Evolutionary conservation across 1,284 basidiomycete species (phyloP).

Genomic region (Ceratobasidium sp.): DNA sequence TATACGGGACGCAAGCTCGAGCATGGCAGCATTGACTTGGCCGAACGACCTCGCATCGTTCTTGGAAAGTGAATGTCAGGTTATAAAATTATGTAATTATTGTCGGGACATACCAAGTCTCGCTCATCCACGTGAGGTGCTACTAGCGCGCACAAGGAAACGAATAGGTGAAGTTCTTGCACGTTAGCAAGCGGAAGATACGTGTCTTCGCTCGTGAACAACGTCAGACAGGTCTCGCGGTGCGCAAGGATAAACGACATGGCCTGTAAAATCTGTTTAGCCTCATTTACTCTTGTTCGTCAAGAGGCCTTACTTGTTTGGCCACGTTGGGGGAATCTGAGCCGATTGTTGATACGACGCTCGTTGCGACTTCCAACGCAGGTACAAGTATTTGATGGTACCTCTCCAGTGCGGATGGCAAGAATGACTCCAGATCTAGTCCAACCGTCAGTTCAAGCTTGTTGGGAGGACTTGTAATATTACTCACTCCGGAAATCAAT

Average conservation of each 20-base stretch:
- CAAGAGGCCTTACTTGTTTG: constrained; percentile 67
- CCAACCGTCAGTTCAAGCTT: constrained; percentile 24
- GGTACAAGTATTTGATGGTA: constrained; percentile 92
- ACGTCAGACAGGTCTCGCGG: constrained; percentile 81
- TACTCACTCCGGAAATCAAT: constrained; percentile 82
- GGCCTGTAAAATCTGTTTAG: constrained; percentile 62
- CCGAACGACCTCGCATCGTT: constrained; percentile 66
- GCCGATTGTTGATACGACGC: constrained; percentile 76
- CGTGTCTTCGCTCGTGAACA: constrained; percentile 79
- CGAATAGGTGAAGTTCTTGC: constrained; percentile 81
- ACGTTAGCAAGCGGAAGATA: constrained; percentile 74
- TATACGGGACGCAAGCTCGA: constrained; percentile 80
- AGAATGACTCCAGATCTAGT: constrained; percentile 84
- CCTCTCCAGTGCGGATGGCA: constrained; percentile 87
- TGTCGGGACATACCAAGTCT: constrained; percentile 73
- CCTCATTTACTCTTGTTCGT: neutral
- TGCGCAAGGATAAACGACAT: constrained; percentile 83
- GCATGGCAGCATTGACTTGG: constrained; percentile 83
- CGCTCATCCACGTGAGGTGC: constrained; percentile 78
- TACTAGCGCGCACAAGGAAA: constrained; percentile 75
- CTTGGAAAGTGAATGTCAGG: constrained; percentile 59
- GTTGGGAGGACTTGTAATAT: neutral
- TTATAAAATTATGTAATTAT: too few relatives aligned
- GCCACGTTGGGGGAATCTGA: constrained; percentile 72
- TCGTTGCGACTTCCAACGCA: constrained; percentile 81